phyloP scores from a whole-genome alignment of 2,329 filamentous ascomycete species.

The Colletotrichum echinochloae region DNA sequence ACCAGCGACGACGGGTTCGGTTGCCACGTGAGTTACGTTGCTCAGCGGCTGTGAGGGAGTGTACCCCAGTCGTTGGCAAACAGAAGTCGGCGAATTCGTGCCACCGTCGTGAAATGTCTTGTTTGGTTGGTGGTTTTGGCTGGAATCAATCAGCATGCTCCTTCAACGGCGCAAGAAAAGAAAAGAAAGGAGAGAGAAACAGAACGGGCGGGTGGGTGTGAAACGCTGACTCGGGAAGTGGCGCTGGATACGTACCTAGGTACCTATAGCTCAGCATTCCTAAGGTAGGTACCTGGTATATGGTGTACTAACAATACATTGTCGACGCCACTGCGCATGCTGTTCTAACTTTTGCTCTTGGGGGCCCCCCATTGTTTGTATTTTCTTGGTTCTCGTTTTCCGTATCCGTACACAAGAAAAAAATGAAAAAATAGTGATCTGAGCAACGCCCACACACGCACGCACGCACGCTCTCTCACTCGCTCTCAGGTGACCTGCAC shows the following conservation, averaged over 20 bases:
- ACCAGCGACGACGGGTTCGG: background rate
- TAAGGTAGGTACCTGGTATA: too few relatives aligned
- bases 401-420: too few relatives aligned
- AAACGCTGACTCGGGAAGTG: conserved; percentile 36
- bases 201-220: conserved; percentile 12
- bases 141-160: background rate
- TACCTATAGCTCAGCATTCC: too few relatives aligned
- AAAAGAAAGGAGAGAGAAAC: conserved; percentile 1
- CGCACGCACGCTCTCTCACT: too few relatives aligned
- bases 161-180: conserved; percentile 6
- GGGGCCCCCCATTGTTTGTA: background rate
- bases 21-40: background rate
- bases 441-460: background rate
- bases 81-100: background rate
- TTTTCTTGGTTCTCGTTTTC: background rate
- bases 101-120: conserved; percentile 32
- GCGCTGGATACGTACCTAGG: background rate
- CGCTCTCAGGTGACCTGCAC: background rate
- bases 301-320: conserved; percentile 17
- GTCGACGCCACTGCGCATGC: conserved; percentile 28
- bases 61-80: background rate
- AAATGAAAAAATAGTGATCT: conserved; percentile 19
- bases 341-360: too few relatives aligned
- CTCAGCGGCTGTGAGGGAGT: background rate
- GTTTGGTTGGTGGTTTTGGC: conserved; percentile 5